Conservation (phyloP, 2,329 filamentous ascomycete species). For the Fusarium proliferatum region DNA sequence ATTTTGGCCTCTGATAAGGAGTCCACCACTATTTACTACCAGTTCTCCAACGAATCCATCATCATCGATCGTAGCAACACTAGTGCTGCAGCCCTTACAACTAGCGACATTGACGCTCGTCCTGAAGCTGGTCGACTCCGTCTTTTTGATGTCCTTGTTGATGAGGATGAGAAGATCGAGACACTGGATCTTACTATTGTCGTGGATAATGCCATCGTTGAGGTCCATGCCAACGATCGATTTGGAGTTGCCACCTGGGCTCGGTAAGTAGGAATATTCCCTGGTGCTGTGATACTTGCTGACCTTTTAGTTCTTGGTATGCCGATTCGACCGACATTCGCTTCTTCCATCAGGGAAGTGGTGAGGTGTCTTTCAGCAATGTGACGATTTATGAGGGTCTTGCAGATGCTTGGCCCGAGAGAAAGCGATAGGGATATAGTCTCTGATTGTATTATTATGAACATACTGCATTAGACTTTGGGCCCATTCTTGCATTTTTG, state of each 20-base stretch:
- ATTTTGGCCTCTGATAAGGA: constrained; percentile 55
- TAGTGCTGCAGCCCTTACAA: constrained; percentile 54
- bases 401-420: constrained; percentile 52
- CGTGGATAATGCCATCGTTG: constrained; percentile 52
- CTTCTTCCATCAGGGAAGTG: constrained; percentile 51
- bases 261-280: constrained; percentile 47
- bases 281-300: constrained; percentile 5
- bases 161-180: constrained; percentile 48
- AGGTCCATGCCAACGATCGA: constrained; percentile 55
- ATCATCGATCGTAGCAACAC: constrained; percentile 55
- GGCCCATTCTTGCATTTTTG: background rate
- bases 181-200: constrained; percentile 54
- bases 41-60: constrained; percentile 57
- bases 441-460: background rate
- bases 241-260: constrained; percentile 57
- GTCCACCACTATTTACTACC: constrained; percentile 56
- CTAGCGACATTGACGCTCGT: constrained; percentile 51
- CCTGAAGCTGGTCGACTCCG: constrained; percentile 53
- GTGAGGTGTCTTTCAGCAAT: constrained; percentile 47
- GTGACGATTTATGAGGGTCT: constrained; percentile 51
- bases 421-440: constrained; percentile 22
- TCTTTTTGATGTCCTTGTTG: constrained; percentile 52
- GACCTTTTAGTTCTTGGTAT: constrained; percentile 51
- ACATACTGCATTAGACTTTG: background rate
- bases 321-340: constrained; percentile 48